These are phyloP conservation scores for Brassica hybrid DNA, from an alignment of 441 rosid species.

Conservation along the genomic window DNA sequence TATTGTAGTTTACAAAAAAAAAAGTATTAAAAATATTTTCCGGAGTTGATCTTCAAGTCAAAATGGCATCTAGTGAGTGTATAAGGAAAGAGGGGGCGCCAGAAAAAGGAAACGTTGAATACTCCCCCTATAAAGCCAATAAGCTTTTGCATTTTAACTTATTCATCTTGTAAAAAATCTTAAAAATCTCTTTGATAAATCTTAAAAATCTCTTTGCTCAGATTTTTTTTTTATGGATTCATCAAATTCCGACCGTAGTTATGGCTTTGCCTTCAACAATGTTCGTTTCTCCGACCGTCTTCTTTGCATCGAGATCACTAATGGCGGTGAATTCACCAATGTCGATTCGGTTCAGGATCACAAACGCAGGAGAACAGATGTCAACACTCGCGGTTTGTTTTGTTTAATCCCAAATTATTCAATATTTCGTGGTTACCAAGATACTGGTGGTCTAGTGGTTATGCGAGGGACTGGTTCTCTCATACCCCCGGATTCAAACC, in stretches of 20 bases:
- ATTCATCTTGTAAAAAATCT: not conserved
- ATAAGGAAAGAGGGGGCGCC: not conserved
- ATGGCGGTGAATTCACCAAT: slow-evolving; percentile 40
- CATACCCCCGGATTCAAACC: not conserved
- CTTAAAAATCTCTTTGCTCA: not conserved
- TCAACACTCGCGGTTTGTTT: not conserved
- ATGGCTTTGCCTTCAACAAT: slow-evolving; percentile 67
- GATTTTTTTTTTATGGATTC: not conserved
- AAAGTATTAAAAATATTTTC: not conserved
- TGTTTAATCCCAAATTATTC: not conserved
- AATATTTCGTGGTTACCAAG: not conserved
- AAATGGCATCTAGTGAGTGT: not conserved
- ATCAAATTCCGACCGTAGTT: slow-evolving; percentile 21
- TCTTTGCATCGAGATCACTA: slow-evolving; percentile 53
- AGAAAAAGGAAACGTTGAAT: not conserved
- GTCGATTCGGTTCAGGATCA: slow-evolving; percentile 48
- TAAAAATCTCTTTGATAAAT: not conserved
- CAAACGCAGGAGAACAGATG: slow-evolving; percentile 61
- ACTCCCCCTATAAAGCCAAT: not conserved
- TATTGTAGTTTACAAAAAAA: too few species aligned
- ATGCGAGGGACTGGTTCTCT: not conserved
- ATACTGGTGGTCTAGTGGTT: not conserved
- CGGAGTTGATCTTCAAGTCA: not conserved
- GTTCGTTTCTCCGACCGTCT: slow-evolving; percentile 63
- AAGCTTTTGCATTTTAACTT: not conserved